phyloP scores from a whole-genome alignment of 139 green algal genomes.

The Gonium pectorale region DNA sequence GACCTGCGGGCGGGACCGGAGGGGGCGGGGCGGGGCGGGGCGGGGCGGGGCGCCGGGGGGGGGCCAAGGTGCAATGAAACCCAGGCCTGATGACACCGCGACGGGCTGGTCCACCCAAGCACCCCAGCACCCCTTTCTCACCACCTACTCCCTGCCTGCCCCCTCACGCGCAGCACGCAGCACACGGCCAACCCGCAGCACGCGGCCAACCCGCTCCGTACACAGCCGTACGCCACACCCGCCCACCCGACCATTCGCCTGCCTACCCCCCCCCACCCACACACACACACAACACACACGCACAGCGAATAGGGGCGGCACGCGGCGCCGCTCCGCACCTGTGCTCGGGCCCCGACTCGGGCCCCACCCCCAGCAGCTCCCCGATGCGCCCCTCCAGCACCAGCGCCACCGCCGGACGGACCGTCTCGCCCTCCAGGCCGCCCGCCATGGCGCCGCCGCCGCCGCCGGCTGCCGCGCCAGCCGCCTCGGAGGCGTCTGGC shows the following conservation, averaged over 20 bases:
- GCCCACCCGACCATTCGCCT: background rate
- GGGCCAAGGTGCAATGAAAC: background rate
- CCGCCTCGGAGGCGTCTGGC: background rate
- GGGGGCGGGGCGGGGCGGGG: background rate
- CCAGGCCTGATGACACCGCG: too few species aligned
- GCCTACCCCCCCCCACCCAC: background rate
- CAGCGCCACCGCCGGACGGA: background rate
- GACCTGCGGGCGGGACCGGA: background rate
- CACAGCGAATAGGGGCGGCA: background rate
- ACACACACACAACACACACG: background rate
- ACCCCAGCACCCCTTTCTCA: too few species aligned
- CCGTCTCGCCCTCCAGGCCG: background rate
- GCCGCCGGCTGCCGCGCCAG: background rate
- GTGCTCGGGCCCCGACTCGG: background rate
- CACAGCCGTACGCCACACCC: background rate
- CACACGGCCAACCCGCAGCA: background rate
- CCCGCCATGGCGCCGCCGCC: background rate
- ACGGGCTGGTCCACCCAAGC: too few species aligned
- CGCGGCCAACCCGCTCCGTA: background rate
- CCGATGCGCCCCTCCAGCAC: conserved; percentile 38
- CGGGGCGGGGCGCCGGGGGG: background rate
- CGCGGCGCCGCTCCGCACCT: background rate
- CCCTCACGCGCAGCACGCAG: too few species aligned
- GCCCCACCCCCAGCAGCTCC: conserved; percentile 40
- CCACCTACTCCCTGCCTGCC: background rate